A percentile compares a stretch with the other conserved stretches of the same genome.
These are phyloP conservation scores for Ophiocordyceps australis DNA, from an alignment of 2,329 filamentous ascomycete species.

Conservation along the genomic window DNA sequence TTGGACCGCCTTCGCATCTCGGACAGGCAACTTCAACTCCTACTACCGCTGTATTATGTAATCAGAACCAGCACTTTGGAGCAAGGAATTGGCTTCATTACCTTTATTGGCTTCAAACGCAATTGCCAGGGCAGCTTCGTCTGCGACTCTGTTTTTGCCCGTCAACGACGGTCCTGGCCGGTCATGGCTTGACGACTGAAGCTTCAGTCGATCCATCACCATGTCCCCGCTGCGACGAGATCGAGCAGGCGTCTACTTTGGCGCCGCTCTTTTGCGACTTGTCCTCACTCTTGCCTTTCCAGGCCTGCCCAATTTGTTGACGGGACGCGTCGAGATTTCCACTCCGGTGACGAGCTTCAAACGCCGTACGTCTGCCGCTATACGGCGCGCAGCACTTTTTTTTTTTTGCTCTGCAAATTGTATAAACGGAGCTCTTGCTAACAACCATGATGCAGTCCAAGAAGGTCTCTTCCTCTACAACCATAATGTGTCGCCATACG, in stretches of 20 bases:
- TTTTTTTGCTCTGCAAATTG: too few relatives aligned
- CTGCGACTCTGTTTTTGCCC: too few relatives aligned
- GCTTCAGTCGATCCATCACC: too few relatives aligned
- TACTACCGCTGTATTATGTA: too few relatives aligned
- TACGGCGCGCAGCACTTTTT: too few relatives aligned
- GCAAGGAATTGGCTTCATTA: conserved; percentile 6
- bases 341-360: conserved; percentile 98
- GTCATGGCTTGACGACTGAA: too few relatives aligned
- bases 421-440: too few relatives aligned
- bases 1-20: conserved; percentile 13
- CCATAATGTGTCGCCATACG: conserved; percentile 91
- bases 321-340: conserved; percentile 85
- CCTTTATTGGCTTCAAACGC: background rate
- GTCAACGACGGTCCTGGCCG: too few relatives aligned
- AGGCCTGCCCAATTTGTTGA: conserved; percentile 65
- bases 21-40: too few relatives aligned
- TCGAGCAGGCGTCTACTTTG: conserved; percentile 44
- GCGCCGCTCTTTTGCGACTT: conserved; percentile 62
- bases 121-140: too few relatives aligned
- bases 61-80: too few relatives aligned
- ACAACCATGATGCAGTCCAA: conserved; percentile 45
- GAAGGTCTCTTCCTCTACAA: conserved; percentile 93
- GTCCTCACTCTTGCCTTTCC: conserved; percentile 69
- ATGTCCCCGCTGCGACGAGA: conserved; percentile 22
- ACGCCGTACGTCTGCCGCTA: conserved; percentile 44